Conservation (phyloP, 805 yeast species). For the Spathaspora arborariae region DNA sequence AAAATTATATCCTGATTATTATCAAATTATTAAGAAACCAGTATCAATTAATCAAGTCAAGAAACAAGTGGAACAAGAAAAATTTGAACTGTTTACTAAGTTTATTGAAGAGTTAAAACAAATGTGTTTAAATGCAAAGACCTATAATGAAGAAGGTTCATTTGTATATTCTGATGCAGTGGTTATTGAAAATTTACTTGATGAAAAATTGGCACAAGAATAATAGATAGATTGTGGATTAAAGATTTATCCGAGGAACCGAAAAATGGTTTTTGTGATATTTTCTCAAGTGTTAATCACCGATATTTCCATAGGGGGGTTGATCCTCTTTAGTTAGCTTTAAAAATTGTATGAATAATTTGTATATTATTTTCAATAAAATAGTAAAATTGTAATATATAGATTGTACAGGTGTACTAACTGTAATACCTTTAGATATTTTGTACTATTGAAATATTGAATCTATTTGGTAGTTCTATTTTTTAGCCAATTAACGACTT, state of each 20-base stretch:
- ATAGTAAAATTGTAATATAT: background rate
- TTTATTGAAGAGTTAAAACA: conserved; percentile 59
- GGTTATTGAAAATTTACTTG: conserved; percentile 36
- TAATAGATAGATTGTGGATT: background rate
- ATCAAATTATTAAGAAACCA: conserved; percentile 56
- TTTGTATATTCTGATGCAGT: conserved; percentile 59
- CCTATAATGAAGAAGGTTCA: conserved; percentile 70
- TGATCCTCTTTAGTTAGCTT: background rate
- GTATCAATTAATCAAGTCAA: conserved; percentile 54
- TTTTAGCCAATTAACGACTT: background rate
- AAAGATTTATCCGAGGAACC: background rate
- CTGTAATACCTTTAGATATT: background rate
- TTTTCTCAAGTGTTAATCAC: background rate
- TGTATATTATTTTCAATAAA: background rate
- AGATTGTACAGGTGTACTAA: background rate
- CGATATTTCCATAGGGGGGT: background rate
- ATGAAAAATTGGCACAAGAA: conserved; percentile 5
- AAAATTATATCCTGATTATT: conserved; percentile 82
- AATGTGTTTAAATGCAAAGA: conserved; percentile 67
- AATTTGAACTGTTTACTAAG: conserved; percentile 37
- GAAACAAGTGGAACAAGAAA: conserved; percentile 43
- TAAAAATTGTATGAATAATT: background rate
- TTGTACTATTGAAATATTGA: background rate
- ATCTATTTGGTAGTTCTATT: background rate
- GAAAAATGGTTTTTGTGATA: background rate